These are phyloP conservation scores for Rhizopus stolonifer DNA, from an alignment of 371 early-diverging fungal genomes.

Conservation along the genomic window DNA sequence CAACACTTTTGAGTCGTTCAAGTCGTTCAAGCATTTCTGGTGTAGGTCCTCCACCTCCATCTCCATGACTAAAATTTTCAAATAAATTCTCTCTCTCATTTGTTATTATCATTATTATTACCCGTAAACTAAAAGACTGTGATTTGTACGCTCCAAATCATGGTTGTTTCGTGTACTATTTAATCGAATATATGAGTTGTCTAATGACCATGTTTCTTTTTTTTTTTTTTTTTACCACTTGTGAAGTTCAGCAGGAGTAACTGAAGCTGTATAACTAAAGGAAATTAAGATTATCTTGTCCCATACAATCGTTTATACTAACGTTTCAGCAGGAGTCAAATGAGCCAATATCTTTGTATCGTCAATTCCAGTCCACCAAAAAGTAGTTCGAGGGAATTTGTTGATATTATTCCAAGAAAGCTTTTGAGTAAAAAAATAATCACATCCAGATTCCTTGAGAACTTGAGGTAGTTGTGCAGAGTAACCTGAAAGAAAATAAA, in stretches of 20 bases:
- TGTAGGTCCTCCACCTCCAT: conserved; percentile 96
- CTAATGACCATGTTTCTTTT: too few species aligned
- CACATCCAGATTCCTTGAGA: conserved; percentile 71
- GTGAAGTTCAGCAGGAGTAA: conserved; percentile 35
- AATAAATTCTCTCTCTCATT: too few species aligned
- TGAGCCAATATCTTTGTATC: conserved; percentile 77
- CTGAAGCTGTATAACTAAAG: conserved; percentile 38
- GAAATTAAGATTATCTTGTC: background rate
- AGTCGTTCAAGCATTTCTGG: conserved; percentile 87
- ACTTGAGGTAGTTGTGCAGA: conserved; percentile 87
- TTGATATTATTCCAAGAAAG: conserved; percentile 98
- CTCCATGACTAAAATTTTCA: conserved; percentile 68
- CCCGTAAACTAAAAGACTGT: conserved; percentile 48
- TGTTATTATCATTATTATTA: too few species aligned
- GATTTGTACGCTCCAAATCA: conserved; percentile 42
- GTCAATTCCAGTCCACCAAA: conserved; percentile 81
- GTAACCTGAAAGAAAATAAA: conserved; percentile 44
- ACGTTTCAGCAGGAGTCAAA: conserved; percentile 84
- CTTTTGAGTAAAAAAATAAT: conserved; percentile 98
- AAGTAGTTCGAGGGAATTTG: conserved; percentile 94
- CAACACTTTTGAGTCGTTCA: conserved; percentile 68
- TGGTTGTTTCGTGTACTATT: conserved; percentile 41
- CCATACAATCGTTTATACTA: conserved; percentile 3
- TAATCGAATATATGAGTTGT: too few species aligned
- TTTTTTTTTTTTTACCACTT: too few species aligned